phyloP scores from a whole-genome alignment of 1,284 basidiomycete species.

The Cutaneotrichosporon cavernicola region DNA sequence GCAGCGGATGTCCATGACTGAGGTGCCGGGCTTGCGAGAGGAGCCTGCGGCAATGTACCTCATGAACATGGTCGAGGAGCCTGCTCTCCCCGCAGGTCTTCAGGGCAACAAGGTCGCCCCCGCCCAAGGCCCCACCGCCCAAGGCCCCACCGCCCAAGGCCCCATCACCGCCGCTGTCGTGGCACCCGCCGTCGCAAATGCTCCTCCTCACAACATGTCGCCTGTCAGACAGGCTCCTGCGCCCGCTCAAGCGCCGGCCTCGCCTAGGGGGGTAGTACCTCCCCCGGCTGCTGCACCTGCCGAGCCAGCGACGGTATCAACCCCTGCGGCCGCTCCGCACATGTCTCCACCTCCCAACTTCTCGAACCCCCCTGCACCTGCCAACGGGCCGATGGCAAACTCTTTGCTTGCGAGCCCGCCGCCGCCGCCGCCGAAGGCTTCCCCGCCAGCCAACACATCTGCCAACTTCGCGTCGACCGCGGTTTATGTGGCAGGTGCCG shows the following conservation, averaged over 20 bases:
- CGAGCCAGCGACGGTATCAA: not conserved
- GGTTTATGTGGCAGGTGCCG: not conserved
- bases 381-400: not conserved
- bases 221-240: not conserved
- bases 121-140: not conserved
- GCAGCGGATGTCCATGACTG: slow-evolving; percentile 31
- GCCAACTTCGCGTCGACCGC: not conserved
- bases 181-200: not conserved
- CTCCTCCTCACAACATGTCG: not conserved
- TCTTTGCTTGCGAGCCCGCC: not conserved
- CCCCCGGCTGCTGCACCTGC: not conserved
- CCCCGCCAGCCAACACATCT: not conserved
- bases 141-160: not conserved
- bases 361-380: not conserved
- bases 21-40: slow-evolving; percentile 29
- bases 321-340: not conserved
- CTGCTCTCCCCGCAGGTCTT: not conserved
- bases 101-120: not conserved
- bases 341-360: not conserved
- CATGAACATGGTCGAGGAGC: slow-evolving; percentile 51
- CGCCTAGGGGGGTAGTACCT: not conserved
- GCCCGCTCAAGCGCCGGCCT: not conserved
- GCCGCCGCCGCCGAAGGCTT: not conserved
- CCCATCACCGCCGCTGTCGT: not conserved
- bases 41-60: slow-evolving; percentile 49